A percentile compares a stretch with the other conserved stretches of the same genome.
These are phyloP conservation scores for Fusarium anguioides DNA, from an alignment of 2,329 filamentous ascomycete species.

Conservation along the genomic window DNA sequence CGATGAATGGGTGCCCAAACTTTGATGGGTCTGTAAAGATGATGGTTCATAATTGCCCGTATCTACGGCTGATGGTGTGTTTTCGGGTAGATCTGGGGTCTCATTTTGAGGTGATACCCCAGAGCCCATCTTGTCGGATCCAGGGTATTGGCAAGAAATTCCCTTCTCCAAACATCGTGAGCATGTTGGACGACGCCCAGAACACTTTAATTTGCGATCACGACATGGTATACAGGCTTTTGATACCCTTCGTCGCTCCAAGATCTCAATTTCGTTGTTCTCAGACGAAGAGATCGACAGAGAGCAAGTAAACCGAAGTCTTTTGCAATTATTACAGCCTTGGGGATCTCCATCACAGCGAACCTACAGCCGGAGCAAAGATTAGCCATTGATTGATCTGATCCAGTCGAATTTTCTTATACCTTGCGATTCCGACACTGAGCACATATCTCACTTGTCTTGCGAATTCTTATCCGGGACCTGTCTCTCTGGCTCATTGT, in stretches of 20 bases:
- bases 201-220: slow-evolving; percentile 25
- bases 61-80: neutral
- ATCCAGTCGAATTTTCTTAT: too few species aligned
- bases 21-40: neutral
- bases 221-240: slow-evolving; percentile 15
- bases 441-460: slow-evolving; percentile 24
- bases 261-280: neutral
- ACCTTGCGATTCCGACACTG: slow-evolving; percentile 33
- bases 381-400: too few species aligned
- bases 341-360: slow-evolving; percentile 7
- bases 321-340: slow-evolving; percentile 18
- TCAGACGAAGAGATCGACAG: neutral
- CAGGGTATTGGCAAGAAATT: slow-evolving; percentile 6
- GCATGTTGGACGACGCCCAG: slow-evolving; percentile 9
- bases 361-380: too few species aligned
- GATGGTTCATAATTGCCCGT: neutral
- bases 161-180: neutral
- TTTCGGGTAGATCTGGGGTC: neutral
- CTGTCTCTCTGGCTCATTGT: neutral
- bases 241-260: slow-evolving; percentile 16
- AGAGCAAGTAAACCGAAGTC: slow-evolving; percentile 19
- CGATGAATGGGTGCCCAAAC: accelerated
- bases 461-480: slow-evolving; percentile 12
- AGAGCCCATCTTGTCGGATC: neutral
- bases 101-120: neutral